phyloP scores from a whole-genome alignment of 2,329 filamentous ascomycete species.

The Magnaporthiopsis poae region DNA sequence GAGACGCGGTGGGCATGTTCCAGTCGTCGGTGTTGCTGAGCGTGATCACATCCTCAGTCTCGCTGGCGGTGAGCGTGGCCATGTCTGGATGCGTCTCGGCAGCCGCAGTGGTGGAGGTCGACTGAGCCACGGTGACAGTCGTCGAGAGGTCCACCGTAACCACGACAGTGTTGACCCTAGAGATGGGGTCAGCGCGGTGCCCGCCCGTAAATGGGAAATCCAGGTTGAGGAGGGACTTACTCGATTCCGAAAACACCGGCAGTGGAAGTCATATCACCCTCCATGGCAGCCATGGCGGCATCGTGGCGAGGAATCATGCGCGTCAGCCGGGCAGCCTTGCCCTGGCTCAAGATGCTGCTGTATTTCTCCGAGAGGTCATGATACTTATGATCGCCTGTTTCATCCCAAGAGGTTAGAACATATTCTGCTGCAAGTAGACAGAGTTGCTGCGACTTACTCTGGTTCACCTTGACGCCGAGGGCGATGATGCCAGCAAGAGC shows the following conservation, averaged over 20 bases:
- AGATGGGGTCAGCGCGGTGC: not conserved
- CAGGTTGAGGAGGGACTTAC: not conserved
- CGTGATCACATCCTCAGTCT: not conserved
- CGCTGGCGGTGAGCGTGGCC: not conserved
- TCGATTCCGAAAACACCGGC: not conserved
- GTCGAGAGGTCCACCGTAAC: not conserved
- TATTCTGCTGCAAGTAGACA: too few species aligned
- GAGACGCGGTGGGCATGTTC: not conserved
- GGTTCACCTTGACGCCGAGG: conserved; percentile 3
- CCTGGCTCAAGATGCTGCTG: conserved; percentile 9
- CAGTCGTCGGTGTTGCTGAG: not conserved
- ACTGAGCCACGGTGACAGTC: not conserved
- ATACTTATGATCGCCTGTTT: conserved; percentile 13
- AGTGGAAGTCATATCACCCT: not conserved
- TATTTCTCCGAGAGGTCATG: conserved; percentile 12
- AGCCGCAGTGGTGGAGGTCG: not conserved
- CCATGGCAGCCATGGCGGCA: not conserved
- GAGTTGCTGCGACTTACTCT: not conserved
- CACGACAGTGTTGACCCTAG: not conserved
- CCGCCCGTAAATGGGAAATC: too few species aligned
- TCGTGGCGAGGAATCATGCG: not conserved
- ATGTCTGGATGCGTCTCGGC: not conserved
- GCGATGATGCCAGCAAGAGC: not conserved
- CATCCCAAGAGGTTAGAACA: too few species aligned
- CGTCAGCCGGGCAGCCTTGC: not conserved